Conservation (phyloP, 129 eudicot genomes). For the Pulicaria dysenterica region DNA sequence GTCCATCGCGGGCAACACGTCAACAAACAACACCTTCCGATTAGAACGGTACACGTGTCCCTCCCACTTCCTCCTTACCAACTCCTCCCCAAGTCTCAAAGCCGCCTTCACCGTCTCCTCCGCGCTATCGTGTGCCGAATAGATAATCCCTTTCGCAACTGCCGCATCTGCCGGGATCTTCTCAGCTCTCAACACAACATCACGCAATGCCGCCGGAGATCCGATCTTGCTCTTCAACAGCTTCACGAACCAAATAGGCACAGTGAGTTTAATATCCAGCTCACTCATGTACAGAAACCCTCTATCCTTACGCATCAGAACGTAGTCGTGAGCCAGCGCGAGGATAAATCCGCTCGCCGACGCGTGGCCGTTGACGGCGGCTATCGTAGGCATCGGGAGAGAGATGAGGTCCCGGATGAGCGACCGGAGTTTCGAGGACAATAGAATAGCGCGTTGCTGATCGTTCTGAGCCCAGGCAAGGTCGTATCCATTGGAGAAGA, state of each 20-base stretch:
- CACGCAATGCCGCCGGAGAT: conserved; percentile 54
- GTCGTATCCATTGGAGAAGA: conserved; percentile 88
- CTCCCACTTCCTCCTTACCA: conserved; percentile 58
- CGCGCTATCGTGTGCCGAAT: conserved; percentile 54
- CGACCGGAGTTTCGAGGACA: conserved; percentile 58
- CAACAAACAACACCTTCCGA: conserved; percentile 48
- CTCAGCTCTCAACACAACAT: conserved; percentile 54
- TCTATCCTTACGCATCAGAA: conserved; percentile 66
- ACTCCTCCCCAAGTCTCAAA: conserved; percentile 48
- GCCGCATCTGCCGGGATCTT: conserved; percentile 62
- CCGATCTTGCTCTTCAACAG: conserved; percentile 50
- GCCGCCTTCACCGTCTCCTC: conserved; percentile 70
- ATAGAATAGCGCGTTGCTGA: conserved; percentile 32
- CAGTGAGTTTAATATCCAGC: conserved; percentile 50
- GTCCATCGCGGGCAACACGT: conserved; percentile 41
- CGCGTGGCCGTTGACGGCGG: conserved; percentile 85
- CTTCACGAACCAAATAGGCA: conserved; percentile 52
- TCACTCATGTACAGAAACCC: conserved; percentile 85
- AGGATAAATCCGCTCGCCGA: conserved; percentile 59
- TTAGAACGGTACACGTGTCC: conserved; percentile 60
- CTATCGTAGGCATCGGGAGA: conserved; percentile 86
- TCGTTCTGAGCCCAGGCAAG: conserved; percentile 55
- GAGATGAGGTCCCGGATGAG: conserved; percentile 54
- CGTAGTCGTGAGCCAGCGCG: conserved; percentile 69
- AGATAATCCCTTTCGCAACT: conserved; percentile 57